Percentiles rank a stretch among this genome's conserved stretches.
phyloP scores from a whole-genome alignment of 2,329 filamentous ascomycete species.

The Fusarium lateritium region DNA sequence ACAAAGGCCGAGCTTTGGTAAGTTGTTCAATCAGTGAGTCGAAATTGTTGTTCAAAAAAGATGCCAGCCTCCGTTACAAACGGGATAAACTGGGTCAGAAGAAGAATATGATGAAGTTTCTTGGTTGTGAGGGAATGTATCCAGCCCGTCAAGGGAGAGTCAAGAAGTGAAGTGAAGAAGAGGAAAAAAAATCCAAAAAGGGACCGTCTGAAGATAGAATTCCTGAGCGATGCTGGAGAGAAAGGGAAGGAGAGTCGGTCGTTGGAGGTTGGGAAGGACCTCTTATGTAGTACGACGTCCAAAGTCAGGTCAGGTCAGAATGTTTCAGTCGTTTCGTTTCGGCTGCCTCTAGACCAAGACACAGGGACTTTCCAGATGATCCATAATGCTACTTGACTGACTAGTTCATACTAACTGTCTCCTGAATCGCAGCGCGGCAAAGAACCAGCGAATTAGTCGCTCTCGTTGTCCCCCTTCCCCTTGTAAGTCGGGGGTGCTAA shows the following conservation, averaged over 20 bases:
- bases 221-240: conserved; percentile 46
- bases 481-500: conserved; percentile 11
- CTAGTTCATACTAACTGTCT: conserved; percentile 10
- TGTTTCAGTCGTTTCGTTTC: conserved; percentile 46
- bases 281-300: conserved; percentile 43
- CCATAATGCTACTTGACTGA: conserved; percentile 8
- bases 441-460: conserved; percentile 35
- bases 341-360: conserved; percentile 19
- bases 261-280: conserved; percentile 30
- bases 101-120: conserved; percentile 16
- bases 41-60: conserved; percentile 20
- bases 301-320: conserved; percentile 16
- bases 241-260: conserved; percentile 1
- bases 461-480: conserved; percentile 26
- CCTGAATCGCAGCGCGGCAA: conserved; percentile 42
- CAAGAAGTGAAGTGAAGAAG: conserved; percentile 25
- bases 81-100: conserved; percentile 4
- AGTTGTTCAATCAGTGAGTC: conserved; percentile 33
- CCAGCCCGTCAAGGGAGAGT: conserved; percentile 44
- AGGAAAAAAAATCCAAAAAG: conserved; percentile 29
- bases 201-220: conserved; percentile 39
- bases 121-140: conserved; percentile 41
- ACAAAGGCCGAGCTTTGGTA: conserved; percentile 30
- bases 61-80: conserved; percentile 41
- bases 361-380: neutral